These are phyloP conservation scores for Leccinellum luteum DNA, from an alignment of 768 basidiomycete genomes.

Conservation along the genomic window DNA sequence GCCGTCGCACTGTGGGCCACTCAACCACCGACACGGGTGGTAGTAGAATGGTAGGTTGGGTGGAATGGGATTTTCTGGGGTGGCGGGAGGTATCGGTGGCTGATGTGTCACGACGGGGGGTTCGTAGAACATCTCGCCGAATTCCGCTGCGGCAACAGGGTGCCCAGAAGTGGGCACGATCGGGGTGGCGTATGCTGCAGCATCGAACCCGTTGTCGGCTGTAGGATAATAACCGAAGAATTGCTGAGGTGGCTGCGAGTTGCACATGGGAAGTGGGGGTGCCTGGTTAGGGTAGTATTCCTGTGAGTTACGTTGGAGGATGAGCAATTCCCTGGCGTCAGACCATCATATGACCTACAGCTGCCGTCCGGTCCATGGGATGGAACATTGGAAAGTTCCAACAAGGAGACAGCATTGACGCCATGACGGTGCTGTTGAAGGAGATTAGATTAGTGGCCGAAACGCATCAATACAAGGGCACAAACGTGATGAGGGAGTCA, in stretches of 20 bases:
- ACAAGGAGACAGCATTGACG: not conserved
- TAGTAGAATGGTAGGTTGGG: slow-evolving; percentile 5
- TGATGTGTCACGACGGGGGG: slow-evolving; percentile 1
- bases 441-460: not conserved
- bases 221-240: not conserved
- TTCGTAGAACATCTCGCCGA: not conserved
- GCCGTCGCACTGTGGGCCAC: slow-evolving; percentile 22
- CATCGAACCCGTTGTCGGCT: not conserved
- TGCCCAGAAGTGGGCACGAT: not conserved
- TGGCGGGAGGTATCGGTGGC: slow-evolving; percentile 15
- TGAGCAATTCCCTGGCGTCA: not conserved
- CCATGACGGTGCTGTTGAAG: slow-evolving; percentile 8
- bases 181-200: not conserved
- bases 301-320: slow-evolving; percentile 3
- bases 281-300: slow-evolving; percentile 4
- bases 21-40: slow-evolving; percentile 22
- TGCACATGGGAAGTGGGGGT: not conserved
- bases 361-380: not conserved
- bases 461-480: not conserved
- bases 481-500: slow-evolving; percentile 1
- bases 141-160: not conserved
- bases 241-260: not conserved
- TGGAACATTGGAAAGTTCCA: not conserved
- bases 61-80: slow-evolving; percentile 2
- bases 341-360: slow-evolving; percentile 8